Evolutionary conservation across 2,329 filamentous ascomycete genomes (phyloP).

Genomic region (Drechslera avenae): DNA sequence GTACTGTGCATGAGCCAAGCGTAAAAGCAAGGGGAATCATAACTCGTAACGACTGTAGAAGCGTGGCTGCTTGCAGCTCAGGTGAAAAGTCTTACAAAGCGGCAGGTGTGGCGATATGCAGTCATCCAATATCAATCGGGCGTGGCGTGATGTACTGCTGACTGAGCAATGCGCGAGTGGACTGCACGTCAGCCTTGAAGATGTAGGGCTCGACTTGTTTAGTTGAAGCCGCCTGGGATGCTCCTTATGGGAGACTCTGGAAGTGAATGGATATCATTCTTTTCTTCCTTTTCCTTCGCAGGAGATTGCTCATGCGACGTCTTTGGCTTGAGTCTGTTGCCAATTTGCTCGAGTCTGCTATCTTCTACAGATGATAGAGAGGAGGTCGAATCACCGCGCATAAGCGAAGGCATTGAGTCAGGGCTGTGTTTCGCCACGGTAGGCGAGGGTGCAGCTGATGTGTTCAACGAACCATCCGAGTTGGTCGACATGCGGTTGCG

Average conservation of each 20-base stretch:
- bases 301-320: slow-evolving; percentile 21
- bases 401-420: slow-evolving; percentile 43
- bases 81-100: background rate
- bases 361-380: slow-evolving; percentile 43
- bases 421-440: slow-evolving; percentile 35
- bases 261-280: slow-evolving; percentile 51
- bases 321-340: slow-evolving; percentile 35
- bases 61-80: background rate
- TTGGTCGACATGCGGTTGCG: slow-evolving; percentile 48
- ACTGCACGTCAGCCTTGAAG: no score
- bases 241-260: slow-evolving; percentile 43
- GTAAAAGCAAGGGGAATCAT: slow-evolving; percentile 14
- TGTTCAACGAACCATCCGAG: slow-evolving; percentile 35
- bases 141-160: no score
- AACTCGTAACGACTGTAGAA: slow-evolving; percentile 18
- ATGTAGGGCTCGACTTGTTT: background rate
- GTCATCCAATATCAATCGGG: background rate
- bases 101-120: background rate
- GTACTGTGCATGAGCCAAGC: slow-evolving; percentile 4
- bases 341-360: slow-evolving; percentile 36
- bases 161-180: no score
- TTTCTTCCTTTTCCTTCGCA: slow-evolving; percentile 26
- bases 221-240: slow-evolving; percentile 41
- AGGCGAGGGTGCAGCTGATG: slow-evolving; percentile 27
- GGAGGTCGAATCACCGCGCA: slow-evolving; percentile 42